Evolutionary conservation across 1,284 basidiomycete genomes (phyloP), one percentile per base, ranked within the genome.

Genomic region (Austropuccinia psidii): DNA sequence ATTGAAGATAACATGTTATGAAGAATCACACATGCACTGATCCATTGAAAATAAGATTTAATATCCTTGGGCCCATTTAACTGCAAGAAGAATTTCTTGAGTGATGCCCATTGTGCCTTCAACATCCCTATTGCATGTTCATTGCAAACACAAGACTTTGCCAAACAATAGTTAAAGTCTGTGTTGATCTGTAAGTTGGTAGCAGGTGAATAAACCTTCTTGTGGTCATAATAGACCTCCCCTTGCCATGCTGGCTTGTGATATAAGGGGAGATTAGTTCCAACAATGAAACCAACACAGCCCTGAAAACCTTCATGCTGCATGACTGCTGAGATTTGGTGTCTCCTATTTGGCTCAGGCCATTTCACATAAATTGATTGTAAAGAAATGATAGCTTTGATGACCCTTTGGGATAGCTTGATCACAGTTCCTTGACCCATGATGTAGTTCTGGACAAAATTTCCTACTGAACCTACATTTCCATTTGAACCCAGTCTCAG

Each of bases 111-210:
- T 31, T 35, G 45, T 6, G 47, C 33, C n/a, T 37, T 50, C 19
- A 65, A 52, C 2, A 19, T 21, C 6, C 47, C 62, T 9, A 65
- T 65, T 1, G 62, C 19, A 35, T 52, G 45, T n/a, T 33, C 17
- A 65, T 35, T 65, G n/a, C 43, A 47, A 6, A 11, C 47, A 50
- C 50, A 47, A 17, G 62, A 47, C 24, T 65, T 65, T 24, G 62
- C 62, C 50, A 65, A 33, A 31, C 45, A 65, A 13, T 37, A 65
- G 9, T 65, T 35, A 52, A 65, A 49, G 35, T 65, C 62, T 52
- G 47, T 49, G 27, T 65, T 49, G 35, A 24, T n/a, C 15, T 65
- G 27, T 11, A 49, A 8, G 15, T 33, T 65, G 21, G 62, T 35
- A 6, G 45, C 62, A 4, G 43, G 62, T 13, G 45, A 3, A 60